Percentiles rank a stretch among this genome's conserved stretches.
These are phyloP conservation scores for Eimeria sp. DNA, from an alignment of 169 alveolate genomes.

Conservation along the genomic window DNA sequence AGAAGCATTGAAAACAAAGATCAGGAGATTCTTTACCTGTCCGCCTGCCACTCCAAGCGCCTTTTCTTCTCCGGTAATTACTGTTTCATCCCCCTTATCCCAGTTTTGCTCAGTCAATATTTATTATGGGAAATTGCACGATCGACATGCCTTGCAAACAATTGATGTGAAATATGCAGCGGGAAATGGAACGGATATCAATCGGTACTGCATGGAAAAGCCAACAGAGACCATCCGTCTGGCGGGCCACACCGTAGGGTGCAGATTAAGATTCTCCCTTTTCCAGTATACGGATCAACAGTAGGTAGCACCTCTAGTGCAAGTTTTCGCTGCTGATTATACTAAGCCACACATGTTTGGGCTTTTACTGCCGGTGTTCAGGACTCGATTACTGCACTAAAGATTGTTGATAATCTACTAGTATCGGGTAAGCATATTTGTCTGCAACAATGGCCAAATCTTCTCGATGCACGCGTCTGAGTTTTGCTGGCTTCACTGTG, in stretches of 20 bases:
- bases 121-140: neutral
- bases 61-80: constrained; percentile 42
- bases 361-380: neutral
- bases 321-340: neutral
- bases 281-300: neutral
- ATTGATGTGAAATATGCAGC: constrained; percentile 6
- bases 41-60: neutral
- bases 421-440: constrained; percentile 9
- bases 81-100: neutral
- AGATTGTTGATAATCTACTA: constrained; percentile 27
- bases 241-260: constrained; percentile 52
- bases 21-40: constrained; percentile 28
- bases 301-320: neutral
- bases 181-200: constrained; percentile 52
- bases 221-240: constrained; percentile 13
- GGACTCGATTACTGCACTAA: constrained; percentile 63
- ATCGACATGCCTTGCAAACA: neutral
- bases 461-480: neutral
- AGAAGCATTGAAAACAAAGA: neutral
- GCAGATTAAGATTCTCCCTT: neutral
- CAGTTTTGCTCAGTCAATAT: neutral
- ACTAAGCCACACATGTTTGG: neutral
- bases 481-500: neutral
- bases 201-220: constrained; percentile 8
- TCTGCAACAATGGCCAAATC: neutral